Evolutionary conservation across 2,329 filamentous ascomycete genomes (phyloP).

Genomic region (Rutstroemia sydowiana): DNA sequence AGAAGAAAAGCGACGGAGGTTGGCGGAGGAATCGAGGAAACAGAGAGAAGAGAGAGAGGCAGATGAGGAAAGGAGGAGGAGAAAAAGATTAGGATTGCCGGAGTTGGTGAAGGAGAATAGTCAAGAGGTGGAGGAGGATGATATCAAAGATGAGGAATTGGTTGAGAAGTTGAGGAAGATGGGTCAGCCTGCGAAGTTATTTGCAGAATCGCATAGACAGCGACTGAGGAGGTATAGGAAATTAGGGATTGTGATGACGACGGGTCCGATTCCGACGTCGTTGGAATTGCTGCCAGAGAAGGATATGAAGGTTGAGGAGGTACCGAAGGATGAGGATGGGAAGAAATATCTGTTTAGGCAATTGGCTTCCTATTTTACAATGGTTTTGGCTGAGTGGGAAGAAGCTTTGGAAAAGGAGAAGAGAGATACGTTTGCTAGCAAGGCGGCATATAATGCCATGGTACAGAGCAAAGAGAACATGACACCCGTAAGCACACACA

Average conservation of each 20-base stretch:
- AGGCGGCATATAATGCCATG: slow-evolving; percentile 78
- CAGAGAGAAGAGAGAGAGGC: slow-evolving; percentile 66
- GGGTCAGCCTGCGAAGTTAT: slow-evolving; percentile 66
- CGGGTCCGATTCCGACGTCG: slow-evolving; percentile 81
- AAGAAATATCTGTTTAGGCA: slow-evolving; percentile 74
- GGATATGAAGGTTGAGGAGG: slow-evolving; percentile 73
- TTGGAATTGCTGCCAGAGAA: slow-evolving; percentile 72
- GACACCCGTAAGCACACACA: slow-evolving; percentile 62
- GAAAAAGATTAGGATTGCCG: slow-evolving; percentile 74
- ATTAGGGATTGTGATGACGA: slow-evolving; percentile 52
- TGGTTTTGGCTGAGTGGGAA: slow-evolving; percentile 89
- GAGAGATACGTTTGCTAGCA: slow-evolving; percentile 65
- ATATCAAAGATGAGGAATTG: slow-evolving; percentile 67
- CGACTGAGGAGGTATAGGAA: slow-evolving; percentile 65
- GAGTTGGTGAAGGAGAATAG: slow-evolving; percentile 53
- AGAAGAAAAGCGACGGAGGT: slow-evolving; percentile 71
- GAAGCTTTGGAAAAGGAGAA: slow-evolving; percentile 62
- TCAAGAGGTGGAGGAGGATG: slow-evolving; percentile 44
- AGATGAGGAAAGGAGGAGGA: slow-evolving; percentile 62
- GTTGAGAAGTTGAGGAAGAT: slow-evolving; percentile 59
- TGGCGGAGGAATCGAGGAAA: slow-evolving; percentile 73
- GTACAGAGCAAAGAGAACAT: slow-evolving; percentile 81
- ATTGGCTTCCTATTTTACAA: slow-evolving; percentile 89
- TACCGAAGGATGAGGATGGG: slow-evolving; percentile 56
- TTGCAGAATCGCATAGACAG: slow-evolving; percentile 70